These are phyloP conservation scores for Yamadazyma dushanensis DNA, from an alignment of 1,139 yeast genomes.

Conservation along the genomic window DNA sequence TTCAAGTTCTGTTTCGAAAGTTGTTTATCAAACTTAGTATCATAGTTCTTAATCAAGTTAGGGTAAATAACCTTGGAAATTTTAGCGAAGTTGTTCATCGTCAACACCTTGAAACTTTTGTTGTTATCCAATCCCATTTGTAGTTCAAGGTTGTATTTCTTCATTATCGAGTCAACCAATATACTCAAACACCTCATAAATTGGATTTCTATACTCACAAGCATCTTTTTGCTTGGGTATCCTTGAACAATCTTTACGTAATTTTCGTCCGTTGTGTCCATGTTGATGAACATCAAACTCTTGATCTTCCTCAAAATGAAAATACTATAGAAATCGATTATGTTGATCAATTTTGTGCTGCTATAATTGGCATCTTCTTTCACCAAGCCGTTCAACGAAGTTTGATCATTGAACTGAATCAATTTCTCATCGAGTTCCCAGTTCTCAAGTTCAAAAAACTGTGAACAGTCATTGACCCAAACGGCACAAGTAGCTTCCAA, in stretches of 20 bases:
- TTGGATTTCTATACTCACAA: constrained; percentile 48
- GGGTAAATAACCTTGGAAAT: constrained; percentile 37
- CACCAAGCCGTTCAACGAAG: constrained; percentile 3
- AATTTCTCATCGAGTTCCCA: constrained; percentile 35
- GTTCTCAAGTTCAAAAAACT: constrained; percentile 44
- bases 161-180: constrained; percentile 45
- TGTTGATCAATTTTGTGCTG: constrained; percentile 36
- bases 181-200: constrained; percentile 48
- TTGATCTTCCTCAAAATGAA: constrained; percentile 34
- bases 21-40: constrained; percentile 35
- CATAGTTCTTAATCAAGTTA: constrained; percentile 33
- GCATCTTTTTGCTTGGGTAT: constrained; percentile 42
- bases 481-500: constrained; percentile 47
- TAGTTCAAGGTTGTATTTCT: constrained; percentile 37
- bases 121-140: constrained; percentile 14
- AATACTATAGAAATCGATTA: constrained; percentile 39
- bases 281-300: constrained; percentile 26
- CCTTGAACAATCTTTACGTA: constrained; percentile 30
- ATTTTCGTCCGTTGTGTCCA: constrained; percentile 15
- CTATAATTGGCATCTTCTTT: constrained; percentile 19
- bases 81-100: constrained; percentile 48
- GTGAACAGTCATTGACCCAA: constrained; percentile 51
- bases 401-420: constrained; percentile 4
- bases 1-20: constrained; percentile 42
- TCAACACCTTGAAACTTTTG: constrained; percentile 37